Percentiles rank a stretch among this genome's conserved stretches.
These are phyloP conservation scores for Ogataea ganodermae DNA, from an alignment of 805 yeast genomes.

Conservation along the genomic window DNA sequence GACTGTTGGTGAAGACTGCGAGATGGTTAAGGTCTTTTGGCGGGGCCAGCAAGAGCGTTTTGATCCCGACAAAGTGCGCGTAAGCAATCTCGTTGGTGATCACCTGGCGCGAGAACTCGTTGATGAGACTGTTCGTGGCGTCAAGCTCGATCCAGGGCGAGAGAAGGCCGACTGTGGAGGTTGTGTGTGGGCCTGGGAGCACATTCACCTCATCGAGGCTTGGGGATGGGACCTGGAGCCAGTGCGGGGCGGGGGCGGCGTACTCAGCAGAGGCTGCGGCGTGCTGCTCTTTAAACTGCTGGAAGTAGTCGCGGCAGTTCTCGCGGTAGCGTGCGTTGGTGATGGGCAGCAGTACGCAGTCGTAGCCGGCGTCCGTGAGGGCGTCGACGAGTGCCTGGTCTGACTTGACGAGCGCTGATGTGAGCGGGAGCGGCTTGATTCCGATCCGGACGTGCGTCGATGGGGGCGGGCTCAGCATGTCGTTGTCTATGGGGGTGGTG, in stretches of 20 bases:
- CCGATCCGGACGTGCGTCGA: conserved; percentile 37
- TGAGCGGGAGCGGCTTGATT: conserved; percentile 44
- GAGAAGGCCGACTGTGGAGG: conserved; percentile 52
- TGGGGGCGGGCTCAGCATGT: background rate
- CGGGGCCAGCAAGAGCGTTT: conserved; percentile 60
- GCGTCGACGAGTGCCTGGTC: conserved; percentile 32
- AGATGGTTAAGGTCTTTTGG: conserved; percentile 59
- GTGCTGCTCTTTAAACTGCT: conserved; percentile 30
- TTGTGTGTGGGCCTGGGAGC: conserved; percentile 43
- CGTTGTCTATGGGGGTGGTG: background rate
- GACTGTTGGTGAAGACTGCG: conserved; percentile 49
- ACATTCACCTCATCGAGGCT: conserved; percentile 43
- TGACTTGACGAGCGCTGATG: conserved; percentile 33
- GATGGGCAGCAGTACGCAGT: conserved; percentile 53
- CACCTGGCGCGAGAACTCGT: conserved; percentile 58
- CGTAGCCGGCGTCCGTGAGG: conserved; percentile 44
- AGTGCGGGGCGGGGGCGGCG: conserved; percentile 19
- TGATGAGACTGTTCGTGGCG: conserved; percentile 47
- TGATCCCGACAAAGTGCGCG: conserved; percentile 60
- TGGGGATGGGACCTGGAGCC: conserved; percentile 43
- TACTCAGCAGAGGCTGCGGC: conserved; percentile 1
- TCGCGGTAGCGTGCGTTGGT: conserved; percentile 54
- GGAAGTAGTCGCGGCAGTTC: conserved; percentile 41
- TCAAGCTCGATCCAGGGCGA: conserved; percentile 75
- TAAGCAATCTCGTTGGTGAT: conserved; percentile 58